Percentiles rank a stretch among this genome's conserved stretches.
Evolutionary conservation across 169 alveolate genomes (phyloP).

Genomic region (Perkinsus olseni): DNA sequence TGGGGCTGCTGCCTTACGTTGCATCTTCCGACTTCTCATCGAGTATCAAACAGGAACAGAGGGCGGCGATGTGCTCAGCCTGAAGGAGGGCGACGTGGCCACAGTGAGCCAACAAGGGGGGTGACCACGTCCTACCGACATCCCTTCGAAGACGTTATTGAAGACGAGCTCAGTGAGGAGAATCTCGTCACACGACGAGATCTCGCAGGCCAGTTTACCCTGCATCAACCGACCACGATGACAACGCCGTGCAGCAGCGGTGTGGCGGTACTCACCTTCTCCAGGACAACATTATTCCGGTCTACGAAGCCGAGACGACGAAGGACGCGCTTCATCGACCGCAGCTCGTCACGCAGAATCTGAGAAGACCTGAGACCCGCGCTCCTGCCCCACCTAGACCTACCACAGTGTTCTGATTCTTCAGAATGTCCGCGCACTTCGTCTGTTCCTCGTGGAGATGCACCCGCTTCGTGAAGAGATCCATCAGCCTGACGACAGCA

Average conservation of each 20-base stretch:
- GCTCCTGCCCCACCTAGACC: conserved; percentile 20
- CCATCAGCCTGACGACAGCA: neutral
- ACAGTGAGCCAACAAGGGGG: neutral
- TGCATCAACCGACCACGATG: neutral
- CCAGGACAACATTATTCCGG: conserved; percentile 77
- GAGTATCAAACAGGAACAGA: conserved; percentile 68
- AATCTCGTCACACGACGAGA: conserved; percentile 95
- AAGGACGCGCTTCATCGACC: conserved; percentile 85
- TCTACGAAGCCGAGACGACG: conserved; percentile 79
- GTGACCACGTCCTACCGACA: conserved; percentile 24
- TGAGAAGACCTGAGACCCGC: neutral
- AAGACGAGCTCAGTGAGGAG: conserved; percentile 87
- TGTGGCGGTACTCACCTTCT: conserved; percentile 35
- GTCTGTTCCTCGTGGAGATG: neutral
- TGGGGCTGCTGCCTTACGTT: conserved; percentile 16
- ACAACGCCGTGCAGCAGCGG: conserved; percentile 15
- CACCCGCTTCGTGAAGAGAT: neutral
- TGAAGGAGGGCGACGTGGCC: neutral
- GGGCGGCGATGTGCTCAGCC: conserved; percentile 73
- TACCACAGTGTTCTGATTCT: conserved; percentile 25
- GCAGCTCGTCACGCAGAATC: conserved; percentile 65
- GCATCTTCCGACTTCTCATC: conserved; percentile 60
- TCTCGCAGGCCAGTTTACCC: conserved; percentile 97
- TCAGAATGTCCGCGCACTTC: conserved; percentile 12
- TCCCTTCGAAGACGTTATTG: conserved; percentile 81